phyloP scores from a whole-genome alignment of 1,284 basidiomycete genomes.

The Clitocybe nebularis region DNA sequence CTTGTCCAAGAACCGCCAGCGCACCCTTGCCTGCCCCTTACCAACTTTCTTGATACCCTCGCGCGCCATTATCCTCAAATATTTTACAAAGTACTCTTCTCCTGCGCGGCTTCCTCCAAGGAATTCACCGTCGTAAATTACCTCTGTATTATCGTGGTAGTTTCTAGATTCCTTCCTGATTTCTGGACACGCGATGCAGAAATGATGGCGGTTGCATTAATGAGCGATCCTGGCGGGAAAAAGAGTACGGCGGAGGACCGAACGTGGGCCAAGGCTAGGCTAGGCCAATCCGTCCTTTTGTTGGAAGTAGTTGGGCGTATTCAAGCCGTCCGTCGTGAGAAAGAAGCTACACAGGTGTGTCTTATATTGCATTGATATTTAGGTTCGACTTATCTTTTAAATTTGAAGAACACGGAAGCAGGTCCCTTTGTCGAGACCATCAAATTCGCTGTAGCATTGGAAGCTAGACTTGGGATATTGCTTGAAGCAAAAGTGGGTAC shows the following conservation, averaged over 20 bases:
- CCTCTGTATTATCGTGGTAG: slow-evolving; percentile 47
- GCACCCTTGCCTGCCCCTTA: slow-evolving; percentile 39
- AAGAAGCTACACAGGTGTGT: slow-evolving; percentile 37
- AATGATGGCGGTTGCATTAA: slow-evolving; percentile 72
- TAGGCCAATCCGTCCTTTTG: slow-evolving; percentile 64
- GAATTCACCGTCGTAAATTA: slow-evolving; percentile 55
- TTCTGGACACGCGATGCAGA: slow-evolving; percentile 73
- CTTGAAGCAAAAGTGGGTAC: slow-evolving; percentile 58
- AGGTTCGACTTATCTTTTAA: background rate
- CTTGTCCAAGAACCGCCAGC: slow-evolving; percentile 48
- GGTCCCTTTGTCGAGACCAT: slow-evolving; percentile 30
- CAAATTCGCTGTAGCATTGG: slow-evolving; percentile 55
- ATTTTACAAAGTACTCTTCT: slow-evolving; percentile 75
- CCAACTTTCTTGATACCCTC: slow-evolving; percentile 46
- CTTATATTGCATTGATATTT: background rate
- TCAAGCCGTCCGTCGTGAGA: slow-evolving; percentile 36
- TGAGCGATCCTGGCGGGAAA: slow-evolving; percentile 43
- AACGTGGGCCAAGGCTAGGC: slow-evolving; percentile 44
- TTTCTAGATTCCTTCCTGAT: slow-evolving; percentile 53
- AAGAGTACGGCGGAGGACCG: slow-evolving; percentile 17
- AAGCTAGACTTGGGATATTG: slow-evolving; percentile 53
- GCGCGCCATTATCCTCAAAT: slow-evolving; percentile 56
- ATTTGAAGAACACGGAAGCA: slow-evolving; percentile 27
- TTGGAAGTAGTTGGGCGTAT: slow-evolving; percentile 60
- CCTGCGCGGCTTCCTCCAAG: slow-evolving; percentile 61